Conservation (phyloP, 495 filamentous ascomycete genomes). For the Penicillium ochrochloron region DNA sequence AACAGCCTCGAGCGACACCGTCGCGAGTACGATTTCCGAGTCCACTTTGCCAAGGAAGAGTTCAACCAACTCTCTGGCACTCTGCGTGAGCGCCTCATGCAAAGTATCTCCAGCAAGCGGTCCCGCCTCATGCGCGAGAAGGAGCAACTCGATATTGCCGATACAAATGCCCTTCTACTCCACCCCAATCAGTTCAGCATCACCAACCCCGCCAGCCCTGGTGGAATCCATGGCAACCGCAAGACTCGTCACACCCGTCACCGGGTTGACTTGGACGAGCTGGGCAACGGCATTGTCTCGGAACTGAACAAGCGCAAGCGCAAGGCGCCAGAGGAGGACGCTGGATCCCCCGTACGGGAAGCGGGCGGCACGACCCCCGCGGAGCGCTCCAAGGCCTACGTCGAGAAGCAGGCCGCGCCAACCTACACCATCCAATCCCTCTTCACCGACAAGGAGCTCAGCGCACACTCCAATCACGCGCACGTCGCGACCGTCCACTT, state of each 20-base stretch:
- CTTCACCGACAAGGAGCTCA: constrained; percentile 92
- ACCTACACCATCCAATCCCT: constrained; percentile 84
- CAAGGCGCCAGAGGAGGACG: constrained; percentile 70
- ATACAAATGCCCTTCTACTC: constrained; percentile 83
- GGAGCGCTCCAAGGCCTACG: constrained; percentile 47
- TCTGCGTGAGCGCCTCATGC: constrained; percentile 81
- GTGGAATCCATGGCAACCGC: constrained; percentile 77
- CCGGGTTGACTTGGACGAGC: constrained; percentile 78
- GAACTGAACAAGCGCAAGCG: constrained; percentile 78
- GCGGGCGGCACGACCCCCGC: constrained; percentile 52
- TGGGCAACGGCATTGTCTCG: constrained; percentile 63
- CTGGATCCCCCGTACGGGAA: constrained; percentile 70
- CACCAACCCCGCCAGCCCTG: constrained; percentile 76
- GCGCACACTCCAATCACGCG: constrained; percentile 71
- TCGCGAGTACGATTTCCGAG: constrained; percentile 52
- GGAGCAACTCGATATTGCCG: constrained; percentile 84
- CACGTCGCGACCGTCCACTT: constrained; percentile 66
- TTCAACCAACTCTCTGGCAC: constrained; percentile 75
- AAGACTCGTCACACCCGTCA: constrained; percentile 84
- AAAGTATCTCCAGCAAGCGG: constrained; percentile 75
- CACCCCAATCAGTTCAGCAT: constrained; percentile 93
- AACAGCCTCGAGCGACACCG: constrained; percentile 46
- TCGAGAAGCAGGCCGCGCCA: constrained; percentile 49
- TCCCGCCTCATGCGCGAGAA: constrained; percentile 82
- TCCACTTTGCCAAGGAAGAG: constrained; percentile 80